Conservation (phyloP, 2,329 filamentous ascomycete species). For the Monascus ruber region DNA sequence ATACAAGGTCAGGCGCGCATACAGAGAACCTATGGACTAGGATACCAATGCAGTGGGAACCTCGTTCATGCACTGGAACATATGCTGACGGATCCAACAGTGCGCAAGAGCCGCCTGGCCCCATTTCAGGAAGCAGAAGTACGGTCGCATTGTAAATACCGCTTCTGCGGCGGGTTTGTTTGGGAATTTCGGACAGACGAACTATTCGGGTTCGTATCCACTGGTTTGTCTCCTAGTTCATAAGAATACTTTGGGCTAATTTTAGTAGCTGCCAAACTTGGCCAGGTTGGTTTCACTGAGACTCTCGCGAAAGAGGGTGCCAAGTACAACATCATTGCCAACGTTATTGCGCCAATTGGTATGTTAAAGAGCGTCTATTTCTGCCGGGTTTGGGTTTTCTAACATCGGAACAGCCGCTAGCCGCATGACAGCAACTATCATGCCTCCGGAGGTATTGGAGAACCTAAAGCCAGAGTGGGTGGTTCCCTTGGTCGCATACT, state of each 20-base stretch:
- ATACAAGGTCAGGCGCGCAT: conserved; percentile 55
- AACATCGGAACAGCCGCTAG: conserved; percentile 54
- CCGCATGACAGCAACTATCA: conserved; percentile 88
- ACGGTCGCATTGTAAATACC: conserved; percentile 91
- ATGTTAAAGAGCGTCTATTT: conserved; percentile 7
- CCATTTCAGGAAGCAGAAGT: conserved; percentile 98
- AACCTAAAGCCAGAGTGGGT: conserved; percentile 88
- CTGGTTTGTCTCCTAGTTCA: conserved; percentile 1
- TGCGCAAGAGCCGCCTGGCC: conserved; percentile 91
- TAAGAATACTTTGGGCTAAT: conserved; percentile 10
- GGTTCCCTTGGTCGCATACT: conserved; percentile 77
- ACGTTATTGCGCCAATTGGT: conserved; percentile 82
- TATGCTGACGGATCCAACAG: conserved; percentile 19
- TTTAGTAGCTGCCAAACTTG: conserved; percentile 69
- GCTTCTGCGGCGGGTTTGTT: conserved; percentile 92
- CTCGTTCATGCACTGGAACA: no score
- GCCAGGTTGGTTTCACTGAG: conserved; percentile 93
- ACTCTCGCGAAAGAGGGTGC: conserved; percentile 92
- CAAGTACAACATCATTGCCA: conserved; percentile 96
- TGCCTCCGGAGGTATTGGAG: conserved; percentile 85
- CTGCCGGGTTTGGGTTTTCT: background rate
- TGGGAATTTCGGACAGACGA: conserved; percentile 88
- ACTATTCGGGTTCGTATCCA: conserved; percentile 61
- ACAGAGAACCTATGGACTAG: no score
- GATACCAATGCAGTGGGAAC: no score